Conservation (phyloP, 495 filamentous ascomycete genomes). For the Aspergillus wentii region DNA sequence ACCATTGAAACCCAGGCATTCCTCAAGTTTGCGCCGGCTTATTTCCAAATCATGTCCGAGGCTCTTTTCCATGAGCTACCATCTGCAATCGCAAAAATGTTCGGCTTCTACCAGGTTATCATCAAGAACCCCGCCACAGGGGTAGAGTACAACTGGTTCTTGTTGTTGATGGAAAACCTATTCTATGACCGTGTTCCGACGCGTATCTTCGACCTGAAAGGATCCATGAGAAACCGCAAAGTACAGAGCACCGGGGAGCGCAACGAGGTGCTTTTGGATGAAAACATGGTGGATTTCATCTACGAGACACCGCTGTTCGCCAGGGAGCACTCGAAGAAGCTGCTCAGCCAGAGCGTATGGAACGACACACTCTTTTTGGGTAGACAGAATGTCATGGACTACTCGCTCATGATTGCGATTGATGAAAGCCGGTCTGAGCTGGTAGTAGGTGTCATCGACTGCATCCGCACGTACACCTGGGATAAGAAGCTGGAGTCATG, state of each 20-base stretch:
- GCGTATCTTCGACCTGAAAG: constrained; percentile 96
- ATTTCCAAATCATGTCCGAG: constrained; percentile 96
- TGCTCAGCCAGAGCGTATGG: constrained; percentile 78
- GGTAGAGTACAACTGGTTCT: constrained; percentile 89
- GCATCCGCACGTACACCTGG: constrained; percentile 98
- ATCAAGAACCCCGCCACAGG: constrained; percentile 94
- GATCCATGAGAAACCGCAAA: constrained; percentile 96
- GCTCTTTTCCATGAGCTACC: constrained; percentile 94
- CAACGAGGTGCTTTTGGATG: constrained; percentile 93
- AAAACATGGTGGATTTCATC: constrained; percentile 99
- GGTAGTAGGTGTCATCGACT: constrained; percentile 96
- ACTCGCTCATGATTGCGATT: constrained; percentile 96
- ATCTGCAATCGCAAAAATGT: constrained; percentile 98
- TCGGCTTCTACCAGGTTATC: constrained; percentile 94
- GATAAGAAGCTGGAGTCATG: constrained; percentile 98
- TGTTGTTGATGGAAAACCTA: constrained; percentile 96
- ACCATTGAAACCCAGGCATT: constrained; percentile 91
- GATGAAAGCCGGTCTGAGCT: constrained; percentile 86
- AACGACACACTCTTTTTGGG: constrained; percentile 95
- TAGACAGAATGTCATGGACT: constrained; percentile 97
- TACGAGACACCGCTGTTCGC: constrained; percentile 95
- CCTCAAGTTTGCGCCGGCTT: constrained; percentile 88
- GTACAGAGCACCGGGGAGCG: constrained; percentile 91
- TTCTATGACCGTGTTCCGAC: constrained; percentile 93
- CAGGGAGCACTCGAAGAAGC: constrained; percentile 86